Conservation (phyloP, 177 flowering plant genomes). For the Vitis hybrid region DNA sequence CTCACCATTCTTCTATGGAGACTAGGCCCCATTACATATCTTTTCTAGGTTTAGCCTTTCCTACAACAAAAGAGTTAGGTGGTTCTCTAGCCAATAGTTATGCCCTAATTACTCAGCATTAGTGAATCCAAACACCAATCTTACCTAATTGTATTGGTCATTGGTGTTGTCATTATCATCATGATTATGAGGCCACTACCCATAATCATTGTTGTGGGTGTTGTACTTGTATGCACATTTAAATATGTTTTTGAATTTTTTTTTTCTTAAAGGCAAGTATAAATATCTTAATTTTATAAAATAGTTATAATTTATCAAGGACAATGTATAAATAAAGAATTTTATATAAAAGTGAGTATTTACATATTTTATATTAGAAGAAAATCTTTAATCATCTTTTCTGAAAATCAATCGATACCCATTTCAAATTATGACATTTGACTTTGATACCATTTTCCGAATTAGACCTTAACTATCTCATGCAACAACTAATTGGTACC, state of each 20-base stretch:
- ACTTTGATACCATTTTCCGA: fast-evolving
- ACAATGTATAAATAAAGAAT: too few relatives aligned
- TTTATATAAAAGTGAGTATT: too few relatives aligned
- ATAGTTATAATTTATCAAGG: fast-evolving
- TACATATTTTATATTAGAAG: too few relatives aligned
- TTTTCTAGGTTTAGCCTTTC: not conserved
- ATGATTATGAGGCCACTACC: constrained; percentile 2
- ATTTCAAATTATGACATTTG: too few relatives aligned
- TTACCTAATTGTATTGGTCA: constrained; percentile 1
- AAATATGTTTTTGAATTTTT: too few relatives aligned
- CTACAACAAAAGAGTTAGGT: not conserved
- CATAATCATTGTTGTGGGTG: not conserved
- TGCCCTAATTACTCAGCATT: not conserved
- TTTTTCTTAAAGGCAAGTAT: too few relatives aligned
- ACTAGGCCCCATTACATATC: constrained; percentile 1
- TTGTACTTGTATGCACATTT: too few relatives aligned
- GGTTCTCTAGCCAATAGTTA: constrained; percentile 8
- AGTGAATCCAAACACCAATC: not conserved
- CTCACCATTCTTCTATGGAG: not conserved
- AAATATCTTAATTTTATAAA: too few relatives aligned
- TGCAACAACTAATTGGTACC: too few relatives aligned
- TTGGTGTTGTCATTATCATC: constrained; percentile 2
- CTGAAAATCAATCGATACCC: too few relatives aligned
- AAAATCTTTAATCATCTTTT: too few relatives aligned
- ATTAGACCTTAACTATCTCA: too few relatives aligned